Conservation (phyloP, 2,329 filamentous ascomycete species). For the Fusarium tjaetaba region DNA sequence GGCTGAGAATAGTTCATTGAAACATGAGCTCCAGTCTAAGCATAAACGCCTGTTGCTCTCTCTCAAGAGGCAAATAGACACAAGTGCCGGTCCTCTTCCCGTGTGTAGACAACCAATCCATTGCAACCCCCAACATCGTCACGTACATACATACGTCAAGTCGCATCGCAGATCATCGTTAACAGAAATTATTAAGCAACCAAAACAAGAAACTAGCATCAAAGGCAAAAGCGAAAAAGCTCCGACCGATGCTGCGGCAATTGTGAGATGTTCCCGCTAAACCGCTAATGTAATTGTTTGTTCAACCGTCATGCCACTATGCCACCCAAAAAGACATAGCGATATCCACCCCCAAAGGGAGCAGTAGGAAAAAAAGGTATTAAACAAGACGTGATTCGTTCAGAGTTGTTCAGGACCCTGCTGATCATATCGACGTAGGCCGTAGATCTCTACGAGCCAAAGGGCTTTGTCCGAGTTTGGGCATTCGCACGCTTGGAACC, state of each 20-base stretch:
- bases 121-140: conserved; percentile 21
- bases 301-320: conserved; percentile 19
- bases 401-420: conserved; percentile 29
- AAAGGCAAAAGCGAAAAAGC: conserved; percentile 6
- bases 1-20: conserved; percentile 7
- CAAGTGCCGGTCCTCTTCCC: conserved; percentile 25
- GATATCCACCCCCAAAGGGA: conserved; percentile 2
- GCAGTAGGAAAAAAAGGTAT: background rate
- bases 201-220: conserved; percentile 2
- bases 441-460: conserved; percentile 28
- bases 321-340: conserved; percentile 16
- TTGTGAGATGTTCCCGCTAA: conserved; percentile 1
- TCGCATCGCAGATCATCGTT: conserved; percentile 29
- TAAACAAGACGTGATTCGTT: conserved; percentile 19
- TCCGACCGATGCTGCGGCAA: conserved; percentile 17
- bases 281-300: conserved; percentile 8
- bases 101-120: background rate
- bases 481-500: conserved; percentile 14
- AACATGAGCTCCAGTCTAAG: conserved; percentile 4
- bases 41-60: background rate
- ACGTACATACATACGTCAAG: conserved; percentile 29
- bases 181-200: background rate
- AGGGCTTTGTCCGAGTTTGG: conserved; percentile 19
- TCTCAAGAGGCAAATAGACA: background rate
- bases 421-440: conserved; percentile 37